Conservation (phyloP, 805 yeast genomes). For the Kregervanrija delftensis region DNA sequence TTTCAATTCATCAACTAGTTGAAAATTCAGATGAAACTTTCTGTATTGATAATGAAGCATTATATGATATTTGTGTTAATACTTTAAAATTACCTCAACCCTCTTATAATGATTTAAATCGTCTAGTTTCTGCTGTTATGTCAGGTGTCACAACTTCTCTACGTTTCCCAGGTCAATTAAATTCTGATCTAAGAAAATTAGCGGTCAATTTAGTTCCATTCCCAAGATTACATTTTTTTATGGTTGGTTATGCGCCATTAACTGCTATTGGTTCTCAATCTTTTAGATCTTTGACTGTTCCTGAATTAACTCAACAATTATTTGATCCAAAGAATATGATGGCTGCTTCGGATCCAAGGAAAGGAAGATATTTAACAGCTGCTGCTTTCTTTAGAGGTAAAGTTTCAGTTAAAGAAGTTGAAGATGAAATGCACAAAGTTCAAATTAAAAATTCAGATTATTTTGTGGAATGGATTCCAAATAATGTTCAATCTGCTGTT, state of each 20-base stretch:
- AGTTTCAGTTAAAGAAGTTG: constrained; percentile 88
- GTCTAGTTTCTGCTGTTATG: constrained; percentile 85
- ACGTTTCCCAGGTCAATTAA: constrained; percentile 92
- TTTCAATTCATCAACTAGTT: constrained; percentile 85
- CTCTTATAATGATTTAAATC: constrained; percentile 69
- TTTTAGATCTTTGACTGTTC: constrained; percentile 79
- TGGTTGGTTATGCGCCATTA: constrained; percentile 92
- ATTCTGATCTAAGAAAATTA: constrained; percentile 85
- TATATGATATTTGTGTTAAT: constrained; percentile 81
- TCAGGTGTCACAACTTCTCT: constrained; percentile 91
- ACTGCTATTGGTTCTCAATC: constrained; percentile 74
- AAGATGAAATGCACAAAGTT: constrained; percentile 83
- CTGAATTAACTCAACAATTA: constrained; percentile 90
- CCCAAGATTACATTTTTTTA: constrained; percentile 92
- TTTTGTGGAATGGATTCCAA: constrained; percentile 95
- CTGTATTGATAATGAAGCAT: constrained; percentile 92
- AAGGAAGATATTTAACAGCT: constrained; percentile 86
- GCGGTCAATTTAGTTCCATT: constrained; percentile 94
- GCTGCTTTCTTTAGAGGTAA: constrained; percentile 94
- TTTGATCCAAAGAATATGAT: constrained; percentile 90
- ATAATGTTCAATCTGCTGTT: constrained; percentile 89
- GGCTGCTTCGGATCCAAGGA: constrained; percentile 91
- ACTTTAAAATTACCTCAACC: constrained; percentile 81
- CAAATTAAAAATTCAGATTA: constrained; percentile 75
- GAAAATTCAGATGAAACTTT: constrained; percentile 90